Evolutionary conservation across 306 rosid genomes (phyloP).

Genomic region (Sicyos edulis): DNA sequence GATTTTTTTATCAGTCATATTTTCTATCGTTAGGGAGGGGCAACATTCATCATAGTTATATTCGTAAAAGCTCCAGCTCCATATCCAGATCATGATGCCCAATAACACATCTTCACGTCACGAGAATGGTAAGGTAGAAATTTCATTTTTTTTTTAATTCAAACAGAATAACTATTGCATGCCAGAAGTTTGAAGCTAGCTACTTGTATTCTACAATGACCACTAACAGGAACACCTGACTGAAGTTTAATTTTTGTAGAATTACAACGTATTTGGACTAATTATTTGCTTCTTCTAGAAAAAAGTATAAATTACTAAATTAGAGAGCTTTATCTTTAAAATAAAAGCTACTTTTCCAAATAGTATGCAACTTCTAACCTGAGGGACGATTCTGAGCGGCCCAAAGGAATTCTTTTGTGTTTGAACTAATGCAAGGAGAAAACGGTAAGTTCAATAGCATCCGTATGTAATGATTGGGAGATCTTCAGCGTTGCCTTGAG

Average conservation of each 20-base stretch:
- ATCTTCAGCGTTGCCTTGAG: constrained; percentile 83
- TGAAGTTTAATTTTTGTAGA: not conserved
- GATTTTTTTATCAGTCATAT: not conserved
- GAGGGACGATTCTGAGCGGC: constrained; percentile 39
- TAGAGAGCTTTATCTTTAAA: not conserved
- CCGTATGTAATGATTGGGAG: constrained; percentile 61
- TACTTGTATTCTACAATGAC: not conserved
- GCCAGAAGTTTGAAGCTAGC: not conserved
- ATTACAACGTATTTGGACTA: not conserved
- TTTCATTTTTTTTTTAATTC: not conserved
- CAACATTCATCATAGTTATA: not conserved
- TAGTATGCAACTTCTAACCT: constrained; percentile 38
- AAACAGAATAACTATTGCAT: not conserved
- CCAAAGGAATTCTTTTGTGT: constrained; percentile 82
- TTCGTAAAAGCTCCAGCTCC: not conserved
- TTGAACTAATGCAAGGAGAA: constrained; percentile 94
- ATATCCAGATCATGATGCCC: not conserved
- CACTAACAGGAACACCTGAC: not conserved
- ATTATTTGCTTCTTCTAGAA: too few relatives aligned
- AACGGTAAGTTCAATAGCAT: constrained; percentile 83
- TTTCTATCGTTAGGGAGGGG: not conserved
- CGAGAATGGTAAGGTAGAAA: not conserved
- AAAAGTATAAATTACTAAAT: too few relatives aligned
- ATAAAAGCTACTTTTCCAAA: constrained; percentile 2
- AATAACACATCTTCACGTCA: constrained; percentile 7